phyloP scores from a whole-genome alignment of 2,329 filamentous ascomycete genomes.

The Clarireedia sp. region DNA sequence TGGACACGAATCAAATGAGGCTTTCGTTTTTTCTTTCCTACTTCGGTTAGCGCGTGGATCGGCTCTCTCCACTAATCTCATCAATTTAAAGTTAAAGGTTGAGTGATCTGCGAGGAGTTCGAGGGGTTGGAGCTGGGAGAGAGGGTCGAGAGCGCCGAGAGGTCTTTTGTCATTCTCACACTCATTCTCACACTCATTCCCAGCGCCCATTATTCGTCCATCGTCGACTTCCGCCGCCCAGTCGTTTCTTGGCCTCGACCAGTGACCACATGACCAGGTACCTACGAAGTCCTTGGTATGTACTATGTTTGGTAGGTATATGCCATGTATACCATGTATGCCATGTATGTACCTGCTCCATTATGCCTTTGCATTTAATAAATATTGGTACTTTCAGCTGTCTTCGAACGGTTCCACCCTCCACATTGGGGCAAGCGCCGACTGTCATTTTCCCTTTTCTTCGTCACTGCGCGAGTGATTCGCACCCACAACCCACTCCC shows the following conservation, averaged over 20 bases:
- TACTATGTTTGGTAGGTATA: neutral
- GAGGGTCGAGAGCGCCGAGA: too few relatives aligned
- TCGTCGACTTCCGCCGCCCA: neutral
- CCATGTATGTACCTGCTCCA: too few relatives aligned
- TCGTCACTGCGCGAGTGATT: too few relatives aligned
- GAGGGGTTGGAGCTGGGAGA: neutral
- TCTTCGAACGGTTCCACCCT: conserved; percentile 1
- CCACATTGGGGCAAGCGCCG: neutral
- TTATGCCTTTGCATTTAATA: neutral
- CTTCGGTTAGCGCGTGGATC: neutral
- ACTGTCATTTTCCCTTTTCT: neutral
- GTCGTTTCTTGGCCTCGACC: neutral
- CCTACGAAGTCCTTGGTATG: too few relatives aligned
- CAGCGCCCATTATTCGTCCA: too few relatives aligned
- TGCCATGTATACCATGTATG: neutral
- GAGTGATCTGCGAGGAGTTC: neutral
- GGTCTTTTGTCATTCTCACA: too few relatives aligned
- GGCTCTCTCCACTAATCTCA: neutral
- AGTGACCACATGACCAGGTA: neutral
- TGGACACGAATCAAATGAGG: neutral
- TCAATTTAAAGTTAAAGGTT: conserved; percentile 5
- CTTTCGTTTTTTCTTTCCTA: conserved; percentile 8
- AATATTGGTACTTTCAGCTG: conserved; percentile 2
- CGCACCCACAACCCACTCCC: too few relatives aligned
- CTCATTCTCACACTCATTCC: too few relatives aligned